Evolutionary conservation across 768 basidiomycete genomes (phyloP).

Genomic region (Rhodotorula toruloides): DNA sequence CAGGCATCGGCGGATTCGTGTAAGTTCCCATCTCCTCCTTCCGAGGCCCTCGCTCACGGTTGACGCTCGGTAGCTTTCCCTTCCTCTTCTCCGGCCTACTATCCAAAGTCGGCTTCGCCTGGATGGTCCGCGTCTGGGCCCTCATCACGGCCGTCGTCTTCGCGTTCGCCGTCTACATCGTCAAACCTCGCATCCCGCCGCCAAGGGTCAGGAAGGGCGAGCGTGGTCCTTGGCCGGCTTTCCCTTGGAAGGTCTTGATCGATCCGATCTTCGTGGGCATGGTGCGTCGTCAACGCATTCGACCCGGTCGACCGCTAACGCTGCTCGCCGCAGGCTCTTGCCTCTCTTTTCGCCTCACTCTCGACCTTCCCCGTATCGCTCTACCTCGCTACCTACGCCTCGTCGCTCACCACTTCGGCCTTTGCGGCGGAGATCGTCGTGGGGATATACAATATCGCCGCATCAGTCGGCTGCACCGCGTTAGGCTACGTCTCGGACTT

Average conservation of each 20-base stretch:
- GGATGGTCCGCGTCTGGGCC: conserved; percentile 28
- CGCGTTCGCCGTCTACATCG: background rate
- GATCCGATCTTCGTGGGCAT: no score
- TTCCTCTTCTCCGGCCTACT: conserved; percentile 3
- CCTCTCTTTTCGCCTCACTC: conserved; percentile 6
- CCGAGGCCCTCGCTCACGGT: no score
- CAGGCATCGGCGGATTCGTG: conserved; percentile 15
- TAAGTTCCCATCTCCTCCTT: no score
- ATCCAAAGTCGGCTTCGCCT: conserved; percentile 11
- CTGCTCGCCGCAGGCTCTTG: background rate
- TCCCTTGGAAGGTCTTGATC: no score
- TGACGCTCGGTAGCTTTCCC: no score
- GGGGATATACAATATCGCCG: conserved; percentile 14
- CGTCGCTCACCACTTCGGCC: background rate
- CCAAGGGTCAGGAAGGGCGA: no score
- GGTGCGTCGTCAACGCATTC: no score
- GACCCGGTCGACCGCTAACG: no score
- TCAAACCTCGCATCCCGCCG: conserved; percentile 21
- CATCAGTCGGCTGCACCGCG: background rate
- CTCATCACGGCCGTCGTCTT: conserved; percentile 7
- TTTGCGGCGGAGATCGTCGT: conserved; percentile 11
- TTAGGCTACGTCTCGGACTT: conserved; percentile 6
- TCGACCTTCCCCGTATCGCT: conserved; percentile 23
- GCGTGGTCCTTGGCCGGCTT: no score
- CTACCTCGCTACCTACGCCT: conserved; percentile 28